Conservation (phyloP, 495 filamentous ascomycete species). For the Neurospora terricola region DNA sequence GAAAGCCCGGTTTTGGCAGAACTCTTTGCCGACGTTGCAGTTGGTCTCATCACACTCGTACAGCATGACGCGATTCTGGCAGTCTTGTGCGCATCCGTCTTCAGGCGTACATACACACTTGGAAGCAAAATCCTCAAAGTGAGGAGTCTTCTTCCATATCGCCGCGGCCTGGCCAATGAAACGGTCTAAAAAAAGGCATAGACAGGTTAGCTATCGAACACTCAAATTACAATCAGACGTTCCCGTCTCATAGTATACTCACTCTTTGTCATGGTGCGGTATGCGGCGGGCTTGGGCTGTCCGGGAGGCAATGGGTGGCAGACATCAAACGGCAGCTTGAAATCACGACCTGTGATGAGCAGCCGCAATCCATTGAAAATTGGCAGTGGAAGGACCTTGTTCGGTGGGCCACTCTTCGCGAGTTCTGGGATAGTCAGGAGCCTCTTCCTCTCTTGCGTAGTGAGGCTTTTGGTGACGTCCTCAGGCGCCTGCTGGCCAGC, state of each 20-base stretch:
- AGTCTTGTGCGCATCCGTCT: slow-evolving; percentile 76
- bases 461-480: slow-evolving; percentile 48
- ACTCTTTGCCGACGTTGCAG: slow-evolving; percentile 59
- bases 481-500: slow-evolving; percentile 62
- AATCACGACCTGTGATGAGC: slow-evolving; percentile 62
- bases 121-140: slow-evolving; percentile 58
- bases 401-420: slow-evolving; percentile 23
- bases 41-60: slow-evolving; percentile 92
- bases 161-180: slow-evolving; percentile 84
- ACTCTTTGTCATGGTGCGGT: slow-evolving; percentile 87
- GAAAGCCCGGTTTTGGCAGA: slow-evolving; percentile 83
- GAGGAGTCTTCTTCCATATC: slow-evolving; percentile 72
- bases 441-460: slow-evolving; percentile 50
- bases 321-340: slow-evolving; percentile 79
- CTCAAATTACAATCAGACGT: background rate
- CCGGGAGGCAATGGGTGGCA: slow-evolving; percentile 77
- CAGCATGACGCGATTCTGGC: slow-evolving; percentile 90
- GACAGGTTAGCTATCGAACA: slow-evolving; percentile 4
- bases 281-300: slow-evolving; percentile 84
- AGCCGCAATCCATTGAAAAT: slow-evolving; percentile 40
- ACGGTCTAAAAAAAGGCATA: slow-evolving; percentile 48
- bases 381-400: slow-evolving; percentile 34
- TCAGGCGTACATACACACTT: slow-evolving; percentile 71
- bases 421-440: slow-evolving; percentile 45
- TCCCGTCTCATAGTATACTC: background rate